Base-by-base conservation (phyloP, 495 filamentous ascomycete species). In the Xylaria telfairii region DNA sequence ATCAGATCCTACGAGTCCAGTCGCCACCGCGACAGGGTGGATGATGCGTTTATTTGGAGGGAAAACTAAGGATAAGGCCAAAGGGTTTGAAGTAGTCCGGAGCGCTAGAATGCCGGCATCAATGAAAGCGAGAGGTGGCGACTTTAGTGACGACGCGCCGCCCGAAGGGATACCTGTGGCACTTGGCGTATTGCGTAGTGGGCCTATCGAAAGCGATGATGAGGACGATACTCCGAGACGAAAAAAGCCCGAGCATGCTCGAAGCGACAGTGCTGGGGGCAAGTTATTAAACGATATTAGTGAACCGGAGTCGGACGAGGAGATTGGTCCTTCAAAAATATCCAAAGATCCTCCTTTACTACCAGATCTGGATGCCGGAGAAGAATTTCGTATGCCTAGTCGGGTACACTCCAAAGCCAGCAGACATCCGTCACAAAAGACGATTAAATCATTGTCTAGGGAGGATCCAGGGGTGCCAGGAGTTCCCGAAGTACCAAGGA, bases 31-130 rank as follows among this genome's bases (percentile, higher is more conserved):
- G 2, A 90, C 92, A 3, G 93, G 93, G 0, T 99, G 95, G 92
- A 87, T 99, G 79, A 90, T 92, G 73, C 86, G 86, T 44, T 81
- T 97, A 41, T 87, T 97, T 68, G 90, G 90, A 37, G 92, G 91
- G 9, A 94, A 96, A 78, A 92, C 88, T 3, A 97, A 96, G 73
- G 93, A 96, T 53, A 96, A 89, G 74, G 92, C 91, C 37, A 98
- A 97, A 79, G 96, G 96, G 0, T 99, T 99, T 68, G 96, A 97
- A 77, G 96, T 99, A 19, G 96, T 98, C 15, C 85, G 96, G 76
- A 97, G 94, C 75, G 86, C 92, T 49, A 87, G 94, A 73, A 87
- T 91, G 88, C 83, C 85, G 74, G 79, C 89, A 71, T 78, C 87
- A 73, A 80, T 93, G 91, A 81, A 78, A 39, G 77, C 81, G 5